These are phyloP conservation scores for Emericellopsis terricola DNA, from an alignment of 495 filamentous ascomycete species.

Conservation along the genomic window DNA sequence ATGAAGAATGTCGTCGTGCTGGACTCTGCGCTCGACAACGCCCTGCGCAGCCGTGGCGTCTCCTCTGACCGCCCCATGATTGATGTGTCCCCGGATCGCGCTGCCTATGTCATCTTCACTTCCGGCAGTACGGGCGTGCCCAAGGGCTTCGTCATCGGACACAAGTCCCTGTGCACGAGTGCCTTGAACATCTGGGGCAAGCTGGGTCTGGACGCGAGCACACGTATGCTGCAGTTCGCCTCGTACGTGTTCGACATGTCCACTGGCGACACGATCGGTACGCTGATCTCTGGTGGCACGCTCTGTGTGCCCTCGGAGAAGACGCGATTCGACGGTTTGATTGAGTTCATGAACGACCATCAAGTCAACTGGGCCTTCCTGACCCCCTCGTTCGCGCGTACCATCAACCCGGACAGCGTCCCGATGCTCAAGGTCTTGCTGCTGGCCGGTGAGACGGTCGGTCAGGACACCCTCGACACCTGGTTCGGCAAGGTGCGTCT, in stretches of 20 bases:
- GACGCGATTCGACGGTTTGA: background rate
- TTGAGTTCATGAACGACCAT: conserved; percentile 5
- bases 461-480: background rate
- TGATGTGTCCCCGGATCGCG: background rate
- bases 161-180: conserved; percentile 9
- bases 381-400: conserved; percentile 2
- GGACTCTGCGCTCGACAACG: background rate
- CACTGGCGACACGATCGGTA: background rate
- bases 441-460: conserved; percentile 7
- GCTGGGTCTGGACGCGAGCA: conserved; percentile 12
- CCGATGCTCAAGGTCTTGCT: conserved; percentile 6
- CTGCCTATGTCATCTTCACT: conserved; percentile 30
- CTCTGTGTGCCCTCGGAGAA: background rate
- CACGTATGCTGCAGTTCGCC: conserved; percentile 44
- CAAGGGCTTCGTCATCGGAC: conserved; percentile 15
- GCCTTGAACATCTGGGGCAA: conserved; percentile 5
- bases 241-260: background rate
- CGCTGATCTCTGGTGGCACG: background rate
- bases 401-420: conserved; percentile 6
- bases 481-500: conserved; percentile 5
- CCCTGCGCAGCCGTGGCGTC: too few relatives aligned
- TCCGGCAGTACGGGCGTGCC: conserved; percentile 14
- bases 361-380: conserved; percentile 2
- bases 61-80: background rate
- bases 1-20: conserved; percentile 7